Evolutionary conservation across 2,329 filamentous ascomycete genomes (phyloP).

Genomic region (Chaetomiaceae sp.): DNA sequence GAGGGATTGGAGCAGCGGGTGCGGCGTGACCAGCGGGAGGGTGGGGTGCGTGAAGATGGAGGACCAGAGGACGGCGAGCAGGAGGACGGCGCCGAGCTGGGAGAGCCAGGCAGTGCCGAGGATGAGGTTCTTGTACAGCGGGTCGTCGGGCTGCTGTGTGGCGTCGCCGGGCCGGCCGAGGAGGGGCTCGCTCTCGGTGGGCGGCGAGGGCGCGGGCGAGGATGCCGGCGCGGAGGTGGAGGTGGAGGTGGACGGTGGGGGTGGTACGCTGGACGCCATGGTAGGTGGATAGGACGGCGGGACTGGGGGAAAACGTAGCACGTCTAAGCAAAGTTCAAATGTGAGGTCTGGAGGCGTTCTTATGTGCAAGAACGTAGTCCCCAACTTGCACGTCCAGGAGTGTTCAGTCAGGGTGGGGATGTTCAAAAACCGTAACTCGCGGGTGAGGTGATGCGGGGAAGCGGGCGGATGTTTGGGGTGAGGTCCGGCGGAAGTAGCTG

Average conservation of each 20-base stretch:
- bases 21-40: constrained; percentile 78
- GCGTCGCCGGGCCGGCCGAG: constrained; percentile 37
- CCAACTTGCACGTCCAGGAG: too few species aligned
- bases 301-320: too few species aligned
- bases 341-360: too few species aligned
- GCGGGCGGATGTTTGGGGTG: too few species aligned
- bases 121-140: constrained; percentile 64
- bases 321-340: too few species aligned
- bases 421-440: too few species aligned
- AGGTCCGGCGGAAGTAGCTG: too few species aligned
- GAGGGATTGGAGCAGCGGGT: constrained; percentile 65
- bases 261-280: constrained; percentile 12
- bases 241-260: background rate
- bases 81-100: constrained; percentile 70
- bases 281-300: too few species aligned
- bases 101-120: constrained; percentile 75
- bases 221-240: background rate
- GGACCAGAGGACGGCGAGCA: constrained; percentile 71
- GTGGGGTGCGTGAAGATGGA: constrained; percentile 56
- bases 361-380: background rate
- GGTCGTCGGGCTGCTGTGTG: constrained; percentile 57
- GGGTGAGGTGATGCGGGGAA: too few species aligned
- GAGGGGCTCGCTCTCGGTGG: constrained; percentile 37
- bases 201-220: constrained; percentile 3
- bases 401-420: background rate